Evolutionary conservation across 2,329 filamentous ascomycete genomes (phyloP), one percentile per base, ranked within the genome.

Genomic region (Macrophomina tecta): DNA sequence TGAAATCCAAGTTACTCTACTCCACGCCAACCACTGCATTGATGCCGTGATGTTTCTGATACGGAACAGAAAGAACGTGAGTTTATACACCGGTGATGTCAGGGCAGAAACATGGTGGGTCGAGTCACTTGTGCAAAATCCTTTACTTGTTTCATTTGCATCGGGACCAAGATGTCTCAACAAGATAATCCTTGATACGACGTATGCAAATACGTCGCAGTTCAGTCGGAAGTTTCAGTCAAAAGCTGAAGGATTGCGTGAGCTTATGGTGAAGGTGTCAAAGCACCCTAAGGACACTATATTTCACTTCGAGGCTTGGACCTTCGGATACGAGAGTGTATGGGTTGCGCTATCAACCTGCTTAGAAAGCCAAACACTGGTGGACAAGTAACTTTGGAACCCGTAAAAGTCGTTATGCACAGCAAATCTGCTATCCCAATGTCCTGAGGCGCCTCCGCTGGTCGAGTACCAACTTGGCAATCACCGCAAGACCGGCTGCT

Each of bases 11-110:
- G 92, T 97, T 18, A 97, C 93, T 0, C 82, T 97, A 0, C 87
- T 97, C 62, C 91, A 97, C 80, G 93, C 94, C 1, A 97, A 98
- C 72, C 94, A 97, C 75, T 98, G 94, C 72, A 86, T 90, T 0
- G 94, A 94, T 0, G 89, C 93, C 18, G 92, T 95, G 18, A 97
- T 97, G 93, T 97, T 97, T 74, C 82, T 97, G 18, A 90, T 97
- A 34, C 92, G 97, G 78, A 40, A 40, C 28, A 89, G 88, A 1
- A 84, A 83, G 0, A 91, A 89, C 68, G 89, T 93, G 0, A 84
- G 96, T 1, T 81, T 97, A 0, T 98, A 97, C 73, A 97, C 94
- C 0, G 94, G 94, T 5, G 94, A 97, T 73, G 89, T 97, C 48
- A 86, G 94, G 70, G 90, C 92, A 64, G 94, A 98, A 73, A 83